Evolutionary conservation across 139 green algal genomes (phyloP).

Genomic region (Chlorella sp.): DNA sequence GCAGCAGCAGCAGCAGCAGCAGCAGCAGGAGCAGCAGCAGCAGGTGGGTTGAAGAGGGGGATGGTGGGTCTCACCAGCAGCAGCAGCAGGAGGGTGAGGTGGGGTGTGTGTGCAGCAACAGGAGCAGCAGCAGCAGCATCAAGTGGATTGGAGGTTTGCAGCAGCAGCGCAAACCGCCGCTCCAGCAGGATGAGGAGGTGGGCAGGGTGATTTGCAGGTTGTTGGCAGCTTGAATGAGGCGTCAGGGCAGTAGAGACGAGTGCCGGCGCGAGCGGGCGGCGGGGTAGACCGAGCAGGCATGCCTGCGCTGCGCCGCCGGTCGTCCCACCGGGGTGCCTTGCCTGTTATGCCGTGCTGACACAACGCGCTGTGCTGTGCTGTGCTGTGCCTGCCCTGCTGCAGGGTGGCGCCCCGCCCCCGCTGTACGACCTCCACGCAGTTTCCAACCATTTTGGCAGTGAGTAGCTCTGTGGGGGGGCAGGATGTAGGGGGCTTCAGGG

Average conservation of each 20-base stretch:
- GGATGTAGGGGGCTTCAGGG: not conserved
- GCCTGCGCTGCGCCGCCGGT: no score
- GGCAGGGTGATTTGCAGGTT: not conserved
- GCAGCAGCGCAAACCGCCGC: not conserved
- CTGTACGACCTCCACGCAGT: slow-evolving; percentile 95
- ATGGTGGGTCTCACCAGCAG: no score
- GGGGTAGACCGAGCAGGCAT: no score
- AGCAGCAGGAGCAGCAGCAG: not conserved
- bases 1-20: not conserved
- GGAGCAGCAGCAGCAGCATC: not conserved
- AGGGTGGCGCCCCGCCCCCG: not conserved
- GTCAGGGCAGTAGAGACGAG: no score
- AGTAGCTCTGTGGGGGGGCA: not conserved
- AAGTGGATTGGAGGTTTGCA: no score
- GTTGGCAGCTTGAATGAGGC: no score
- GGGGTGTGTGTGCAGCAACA: not conserved
- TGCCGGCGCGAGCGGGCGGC: no score
- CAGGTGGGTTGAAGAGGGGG: no score
- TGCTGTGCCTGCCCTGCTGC: not conserved
- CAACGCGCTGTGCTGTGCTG: not conserved
- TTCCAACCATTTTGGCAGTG: slow-evolving; percentile 91
- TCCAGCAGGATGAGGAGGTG: not conserved
- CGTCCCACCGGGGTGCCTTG: no score
- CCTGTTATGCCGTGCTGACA: not conserved
- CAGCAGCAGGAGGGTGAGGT: not conserved